Evolutionary conservation across 139 green algal genomes (phyloP), one percentile per base, ranked within the genome.

Genomic region (Edaphochlamys debaryana): DNA sequence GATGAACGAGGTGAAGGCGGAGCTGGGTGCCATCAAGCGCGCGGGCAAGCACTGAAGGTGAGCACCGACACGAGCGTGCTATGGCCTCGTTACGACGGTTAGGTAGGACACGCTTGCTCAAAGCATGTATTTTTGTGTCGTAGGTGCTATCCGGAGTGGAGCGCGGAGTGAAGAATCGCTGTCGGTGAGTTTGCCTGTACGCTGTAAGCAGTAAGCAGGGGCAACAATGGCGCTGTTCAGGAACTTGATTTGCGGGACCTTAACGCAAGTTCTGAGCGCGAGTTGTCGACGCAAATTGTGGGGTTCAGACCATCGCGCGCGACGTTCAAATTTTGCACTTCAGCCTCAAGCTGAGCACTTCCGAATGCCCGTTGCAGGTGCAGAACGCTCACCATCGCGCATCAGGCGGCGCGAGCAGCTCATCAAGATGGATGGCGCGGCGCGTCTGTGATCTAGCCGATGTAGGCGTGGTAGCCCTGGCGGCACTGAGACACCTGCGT

Each of bases 231-330:
- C 58, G 15, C 58, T 63, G 22, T 66, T 66, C 58, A 66, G 58
- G 58, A 66, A 66, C 58, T 66, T 66, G 58, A 66, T 66, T 66
- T 66, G 30, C 58, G 58, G 58, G 58, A 66, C 58, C 58, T 66
- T 29, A 66, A 29, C 58, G 58, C 58, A 66, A 34, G 58, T 66
- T 63, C 54, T 66, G 58, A 29, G 58, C 58, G 58, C 58, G 58
- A 66, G 58, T 66, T 66, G 58, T 66, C 27, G 27, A 66, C 36
- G 58, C 27, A 66, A 36, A 37, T 13, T 66, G 36, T 66, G 25
- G 58, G 29, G 58, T 27, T 66, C 58, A 66, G 58, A 66, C 27
- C 58, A 66, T 36, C 29, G 4, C 29, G 52, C 52, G 25, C 29
- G 4, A 36, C 58, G 22, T 66, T 29, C 58, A 66, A 37, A 66